Evolutionary conservation across 2,329 filamentous ascomycete species (phyloP).

Genomic region (Pyrenochaeta sp.): DNA sequence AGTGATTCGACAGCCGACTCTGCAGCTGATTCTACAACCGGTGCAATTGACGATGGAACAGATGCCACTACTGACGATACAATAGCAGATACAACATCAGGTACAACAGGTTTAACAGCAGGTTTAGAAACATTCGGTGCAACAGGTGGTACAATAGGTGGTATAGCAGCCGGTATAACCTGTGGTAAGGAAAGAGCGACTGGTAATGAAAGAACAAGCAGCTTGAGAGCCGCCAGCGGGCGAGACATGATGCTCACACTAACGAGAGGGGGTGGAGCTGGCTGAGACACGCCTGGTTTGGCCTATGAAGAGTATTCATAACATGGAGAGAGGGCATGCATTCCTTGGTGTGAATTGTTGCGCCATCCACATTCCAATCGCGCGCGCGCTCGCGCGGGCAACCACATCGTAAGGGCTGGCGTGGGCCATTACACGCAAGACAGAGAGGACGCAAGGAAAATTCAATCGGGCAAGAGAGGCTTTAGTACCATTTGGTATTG

Average conservation of each 20-base stretch:
- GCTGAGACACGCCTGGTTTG: slow-evolving; percentile 7
- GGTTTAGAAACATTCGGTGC: no score
- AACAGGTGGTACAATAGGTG: neutral
- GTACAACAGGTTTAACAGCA: no score
- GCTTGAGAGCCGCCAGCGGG: slow-evolving; percentile 17
- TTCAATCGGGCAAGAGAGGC: slow-evolving; percentile 3
- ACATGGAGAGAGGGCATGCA: slow-evolving; percentile 13
- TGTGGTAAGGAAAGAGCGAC: slow-evolving; percentile 17
- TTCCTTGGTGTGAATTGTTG: slow-evolving; percentile 20
- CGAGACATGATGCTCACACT: slow-evolving; percentile 27
- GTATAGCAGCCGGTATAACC: slow-evolving; percentile 4
- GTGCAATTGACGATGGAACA: no score
- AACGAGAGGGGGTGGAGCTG: slow-evolving; percentile 12
- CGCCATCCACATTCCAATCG: slow-evolving; percentile 23
- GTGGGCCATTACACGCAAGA: slow-evolving; percentile 18
- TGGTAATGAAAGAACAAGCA: slow-evolving; percentile 25
- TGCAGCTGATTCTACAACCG: no score
- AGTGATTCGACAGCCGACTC: no score
- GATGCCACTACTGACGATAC: no score
- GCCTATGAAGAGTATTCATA: slow-evolving; percentile 12
- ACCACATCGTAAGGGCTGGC: no score
- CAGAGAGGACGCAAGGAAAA: neutral
- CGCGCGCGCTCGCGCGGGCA: no score
- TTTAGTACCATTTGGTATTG: neutral
- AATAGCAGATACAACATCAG: no score